These are phyloP conservation scores for Didymella pinodella DNA, from an alignment of 2,329 filamentous ascomycete species.

Conservation along the genomic window DNA sequence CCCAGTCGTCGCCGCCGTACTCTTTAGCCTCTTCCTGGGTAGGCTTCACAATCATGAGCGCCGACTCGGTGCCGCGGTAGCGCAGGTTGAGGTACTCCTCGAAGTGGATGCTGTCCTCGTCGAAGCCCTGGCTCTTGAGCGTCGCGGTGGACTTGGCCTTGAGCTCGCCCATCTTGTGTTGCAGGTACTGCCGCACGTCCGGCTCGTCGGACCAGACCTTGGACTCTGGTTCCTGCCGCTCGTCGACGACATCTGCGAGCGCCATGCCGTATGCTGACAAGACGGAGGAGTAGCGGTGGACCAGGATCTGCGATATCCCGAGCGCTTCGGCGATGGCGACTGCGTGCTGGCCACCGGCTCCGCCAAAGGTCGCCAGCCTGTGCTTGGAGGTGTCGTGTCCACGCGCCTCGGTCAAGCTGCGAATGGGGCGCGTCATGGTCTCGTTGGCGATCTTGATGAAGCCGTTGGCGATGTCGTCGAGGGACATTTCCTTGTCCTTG, in stretches of 20 bases:
- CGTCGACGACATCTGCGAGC: slow-evolving; percentile 89
- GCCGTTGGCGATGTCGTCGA: slow-evolving; percentile 87
- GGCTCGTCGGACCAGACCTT: slow-evolving; percentile 66
- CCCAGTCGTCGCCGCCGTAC: slow-evolving; percentile 74
- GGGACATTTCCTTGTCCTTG: slow-evolving; percentile 69
- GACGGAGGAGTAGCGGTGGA: slow-evolving; percentile 88
- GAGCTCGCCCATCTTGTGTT: slow-evolving; percentile 77
- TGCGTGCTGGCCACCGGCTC: slow-evolving; percentile 89
- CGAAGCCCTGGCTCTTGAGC: slow-evolving; percentile 80
- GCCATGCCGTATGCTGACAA: slow-evolving; percentile 94
- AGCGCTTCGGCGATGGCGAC: slow-evolving; percentile 88
- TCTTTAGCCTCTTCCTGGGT: slow-evolving; percentile 66
- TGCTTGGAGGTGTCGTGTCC: slow-evolving; percentile 91
- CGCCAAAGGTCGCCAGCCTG: slow-evolving; percentile 89
- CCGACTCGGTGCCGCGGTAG: slow-evolving; percentile 88
- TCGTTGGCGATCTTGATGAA: slow-evolving; percentile 92
- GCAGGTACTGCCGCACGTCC: slow-evolving; percentile 68
- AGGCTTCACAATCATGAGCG: slow-evolving; percentile 86
- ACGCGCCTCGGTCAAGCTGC: slow-evolving; percentile 89
- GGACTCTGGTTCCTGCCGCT: slow-evolving; percentile 79
- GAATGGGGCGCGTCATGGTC: slow-evolving; percentile 88
- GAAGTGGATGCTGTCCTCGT: slow-evolving; percentile 75
- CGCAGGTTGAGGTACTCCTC: slow-evolving; percentile 96
- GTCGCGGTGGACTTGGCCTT: slow-evolving; percentile 75
- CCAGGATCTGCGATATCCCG: slow-evolving; percentile 82